These are phyloP conservation scores for Acmispon strigosus DNA, from an alignment of 306 rosid genomes.

Conservation along the genomic window DNA sequence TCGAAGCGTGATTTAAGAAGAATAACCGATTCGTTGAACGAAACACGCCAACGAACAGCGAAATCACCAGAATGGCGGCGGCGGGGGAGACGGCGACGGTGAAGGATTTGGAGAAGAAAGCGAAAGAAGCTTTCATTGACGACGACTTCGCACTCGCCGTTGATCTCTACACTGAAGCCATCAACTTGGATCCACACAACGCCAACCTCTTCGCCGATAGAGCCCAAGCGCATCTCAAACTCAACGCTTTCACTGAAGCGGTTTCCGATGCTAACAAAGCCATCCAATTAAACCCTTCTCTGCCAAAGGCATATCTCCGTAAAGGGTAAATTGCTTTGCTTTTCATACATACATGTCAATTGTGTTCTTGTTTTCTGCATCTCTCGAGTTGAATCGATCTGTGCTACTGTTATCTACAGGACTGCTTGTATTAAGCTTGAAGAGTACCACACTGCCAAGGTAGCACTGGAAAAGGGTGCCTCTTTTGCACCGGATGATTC, in stretches of 20 bases:
- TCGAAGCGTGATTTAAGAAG: too few species aligned
- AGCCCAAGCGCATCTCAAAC: constrained; percentile 67
- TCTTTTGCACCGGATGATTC: constrained; percentile 49
- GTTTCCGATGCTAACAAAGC: constrained; percentile 82
- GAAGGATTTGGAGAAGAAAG: constrained; percentile 34
- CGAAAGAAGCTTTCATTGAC: constrained; percentile 57
- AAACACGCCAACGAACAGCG: neutral
- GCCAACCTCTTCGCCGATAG: constrained; percentile 49
- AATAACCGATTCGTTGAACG: too few species aligned
- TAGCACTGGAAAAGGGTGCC: constrained; percentile 69
- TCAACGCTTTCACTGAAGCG: constrained; percentile 61
- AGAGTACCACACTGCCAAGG: constrained; percentile 85
- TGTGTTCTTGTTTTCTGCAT: neutral
- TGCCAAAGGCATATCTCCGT: constrained; percentile 68
- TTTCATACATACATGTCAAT: neutral
- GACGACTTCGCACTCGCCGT: constrained; percentile 42
- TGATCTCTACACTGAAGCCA: constrained; percentile 39
- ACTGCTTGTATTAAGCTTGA: constrained; percentile 79
- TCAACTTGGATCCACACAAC: constrained; percentile 25
- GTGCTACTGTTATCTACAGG: constrained; percentile 15
- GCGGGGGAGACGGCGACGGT: neutral
- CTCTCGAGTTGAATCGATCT: neutral
- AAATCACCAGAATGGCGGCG: constrained; percentile 23
- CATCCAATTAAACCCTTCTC: constrained; percentile 45
- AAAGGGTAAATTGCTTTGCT: constrained; percentile 44